These are phyloP conservation scores for Lasiodiplodia theobromae DNA, from an alignment of 2,329 filamentous ascomycete genomes.

Conservation along the genomic window DNA sequence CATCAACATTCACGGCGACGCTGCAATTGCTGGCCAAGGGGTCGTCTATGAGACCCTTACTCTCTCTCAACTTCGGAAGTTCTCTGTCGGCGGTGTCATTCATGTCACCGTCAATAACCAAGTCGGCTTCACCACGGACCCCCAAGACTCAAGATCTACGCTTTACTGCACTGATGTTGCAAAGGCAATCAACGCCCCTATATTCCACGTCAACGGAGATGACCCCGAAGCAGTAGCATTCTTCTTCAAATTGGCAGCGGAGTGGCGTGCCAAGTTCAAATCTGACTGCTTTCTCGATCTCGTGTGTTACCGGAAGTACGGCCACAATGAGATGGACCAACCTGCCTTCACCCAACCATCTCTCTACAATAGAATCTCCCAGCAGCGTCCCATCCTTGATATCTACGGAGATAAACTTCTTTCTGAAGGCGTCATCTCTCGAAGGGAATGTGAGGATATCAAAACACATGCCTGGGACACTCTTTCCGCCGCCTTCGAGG, in stretches of 20 bases:
- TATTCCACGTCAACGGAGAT: slow-evolving; percentile 99
- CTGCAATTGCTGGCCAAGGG: slow-evolving; percentile 94
- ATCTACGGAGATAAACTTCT: slow-evolving; percentile 92
- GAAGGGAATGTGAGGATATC: slow-evolving; percentile 98
- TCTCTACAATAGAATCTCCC: slow-evolving; percentile 98
- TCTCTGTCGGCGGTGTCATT: slow-evolving; percentile 96
- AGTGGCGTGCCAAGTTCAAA: slow-evolving; percentile 99
- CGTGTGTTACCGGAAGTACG: slow-evolving; percentile 98
- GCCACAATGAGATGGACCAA: slow-evolving; percentile 99
- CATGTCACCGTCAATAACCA: slow-evolving; percentile 99
- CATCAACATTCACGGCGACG: slow-evolving; percentile 94
- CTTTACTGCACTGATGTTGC: slow-evolving; percentile 99
- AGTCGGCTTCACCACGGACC: slow-evolving; percentile 99
- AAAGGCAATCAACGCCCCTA: slow-evolving; percentile 96
- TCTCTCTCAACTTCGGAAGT: slow-evolving; percentile 93
- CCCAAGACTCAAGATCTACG: slow-evolving; percentile 94
- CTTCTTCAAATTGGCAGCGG: slow-evolving; percentile 93
- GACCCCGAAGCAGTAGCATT: slow-evolving; percentile 99
- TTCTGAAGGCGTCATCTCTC: slow-evolving; percentile 91
- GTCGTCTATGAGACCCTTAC: slow-evolving; percentile 98
- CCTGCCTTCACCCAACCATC: slow-evolving; percentile 99
- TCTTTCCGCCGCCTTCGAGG: slow-evolving; percentile 96
- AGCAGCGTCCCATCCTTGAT: slow-evolving; percentile 84
- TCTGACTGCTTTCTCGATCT: slow-evolving; percentile 97
- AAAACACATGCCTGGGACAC: slow-evolving; percentile 99